Base-by-base conservation (phyloP, 768 basidiomycete species). In the Tricholomella constricta region DNA sequence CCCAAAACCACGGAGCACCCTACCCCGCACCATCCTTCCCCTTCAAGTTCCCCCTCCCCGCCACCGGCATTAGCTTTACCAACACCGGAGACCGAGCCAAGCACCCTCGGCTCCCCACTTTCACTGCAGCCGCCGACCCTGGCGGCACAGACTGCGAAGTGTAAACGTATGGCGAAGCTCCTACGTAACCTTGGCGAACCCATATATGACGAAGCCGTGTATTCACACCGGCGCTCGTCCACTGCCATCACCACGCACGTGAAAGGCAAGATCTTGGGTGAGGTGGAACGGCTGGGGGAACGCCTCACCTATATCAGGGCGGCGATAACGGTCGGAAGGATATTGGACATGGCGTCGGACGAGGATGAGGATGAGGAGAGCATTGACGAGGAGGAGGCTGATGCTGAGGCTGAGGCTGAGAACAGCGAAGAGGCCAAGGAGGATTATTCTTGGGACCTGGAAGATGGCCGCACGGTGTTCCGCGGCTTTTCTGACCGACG, bases 121-220 rank as follows among this genome's bases (percentile, higher is more conserved):
- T 62, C 29, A 12, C 62, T 62, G 0, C 46, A 58, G 27, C 58
- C 60, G 11, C 66, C 61, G 2, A 62, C 72, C 4, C 70, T n/a
- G n/a, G n/a, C n/a, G n/a, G n/a, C 72, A 2, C 55, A 35, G 11
- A 71, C 67, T 17, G 62, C 60, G n/a, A 66, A 57, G 19, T 64
- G 59, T 15, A 63, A 56, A 50, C 66, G 71, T 14, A 56, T 69
- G 14, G 62, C 61, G 14, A 72, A 72, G 50, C 65, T 70, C 12
- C 67, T 62, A 5, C 72, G 70, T 20, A 66, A 69, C 44, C 62
- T 72, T 23, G 73, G 71, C 26, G 68, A 69, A 53, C 56, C 62
- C 0, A 55, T 72, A 10, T 65, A 59, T 6, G 46, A 55, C 6
- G 59, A 61, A 17, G 46, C 45, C 5, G 59, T 56, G 36, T 54